phyloP scores from a whole-genome alignment of 2,329 filamentous ascomycete genomes.

The Coniochaeta prunicola region DNA sequence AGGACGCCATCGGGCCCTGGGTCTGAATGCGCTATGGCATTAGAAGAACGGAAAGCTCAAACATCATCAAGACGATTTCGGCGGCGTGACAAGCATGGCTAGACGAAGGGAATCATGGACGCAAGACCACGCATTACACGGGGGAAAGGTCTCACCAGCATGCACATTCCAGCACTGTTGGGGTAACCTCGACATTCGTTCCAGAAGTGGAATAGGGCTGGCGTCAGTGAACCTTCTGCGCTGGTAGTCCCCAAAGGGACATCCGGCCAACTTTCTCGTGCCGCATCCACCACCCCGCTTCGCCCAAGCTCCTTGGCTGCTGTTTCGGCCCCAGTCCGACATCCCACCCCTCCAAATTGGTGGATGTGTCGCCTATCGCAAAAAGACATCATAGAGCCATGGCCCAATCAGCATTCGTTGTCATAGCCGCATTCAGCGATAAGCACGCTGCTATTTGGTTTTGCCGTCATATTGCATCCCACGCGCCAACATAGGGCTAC shows the following conservation, averaged over 20 bases:
- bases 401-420: neutral
- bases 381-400: constrained; percentile 2
- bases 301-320: neutral
- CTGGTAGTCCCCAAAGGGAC: neutral
- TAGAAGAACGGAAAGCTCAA: neutral
- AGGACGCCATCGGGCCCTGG: too few species aligned
- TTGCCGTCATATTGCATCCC: constrained; percentile 20
- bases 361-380: neutral
- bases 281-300: neutral
- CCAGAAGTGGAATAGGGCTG: neutral
- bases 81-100: neutral
- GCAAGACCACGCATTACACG: neutral
- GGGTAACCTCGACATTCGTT: neutral
- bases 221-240: neutral
- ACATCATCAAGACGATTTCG: neutral
- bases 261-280: neutral
- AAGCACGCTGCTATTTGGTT: constrained; percentile 14
- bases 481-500: constrained; percentile 3
- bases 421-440: constrained; percentile 16
- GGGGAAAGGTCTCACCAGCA: neutral
- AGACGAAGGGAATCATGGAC: neutral
- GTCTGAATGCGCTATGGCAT: neutral
- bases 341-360: constrained; percentile 2
- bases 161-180: neutral
- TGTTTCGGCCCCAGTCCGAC: neutral